A percentile compares a stretch with the other conserved stretches of the same genome.
These are phyloP conservation scores for Tulasnella calospora DNA, from an alignment of 768 basidiomycete species.

Conservation along the genomic window DNA sequence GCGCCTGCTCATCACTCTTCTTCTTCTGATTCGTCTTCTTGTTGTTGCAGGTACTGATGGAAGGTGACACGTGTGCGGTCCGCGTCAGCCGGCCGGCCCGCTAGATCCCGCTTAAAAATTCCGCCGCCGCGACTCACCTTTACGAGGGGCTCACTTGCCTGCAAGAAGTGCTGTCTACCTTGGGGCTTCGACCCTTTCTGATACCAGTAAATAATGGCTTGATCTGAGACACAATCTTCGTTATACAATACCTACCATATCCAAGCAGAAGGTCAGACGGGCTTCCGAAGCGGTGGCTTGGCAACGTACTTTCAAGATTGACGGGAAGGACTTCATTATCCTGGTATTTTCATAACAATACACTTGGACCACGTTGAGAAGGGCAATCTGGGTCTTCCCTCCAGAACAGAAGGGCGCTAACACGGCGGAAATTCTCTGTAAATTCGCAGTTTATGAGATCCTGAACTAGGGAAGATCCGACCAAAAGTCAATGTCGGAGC, in stretches of 20 bases:
- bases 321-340: conserved; percentile 90
- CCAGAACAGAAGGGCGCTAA: conserved; percentile 86
- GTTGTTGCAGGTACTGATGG: conserved; percentile 2
- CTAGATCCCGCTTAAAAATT: neutral
- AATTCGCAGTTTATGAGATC: conserved; percentile 5
- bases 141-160: conserved; percentile 78
- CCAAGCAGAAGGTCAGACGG: conserved; percentile 6
- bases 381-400: conserved; percentile 84
- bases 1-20: neutral
- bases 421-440: conserved; percentile 74
- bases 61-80: neutral
- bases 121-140: conserved; percentile 51
- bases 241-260: conserved; percentile 80
- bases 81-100: neutral
- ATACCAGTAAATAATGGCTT: conserved; percentile 97
- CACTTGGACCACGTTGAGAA: conserved; percentile 92
- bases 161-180: conserved; percentile 92
- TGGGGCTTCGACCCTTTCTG: conserved; percentile 95
- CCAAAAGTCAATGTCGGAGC: neutral
- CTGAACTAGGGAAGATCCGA: conserved; percentile 11
- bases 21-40: conserved; percentile 15
- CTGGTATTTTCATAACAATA: conserved; percentile 97
- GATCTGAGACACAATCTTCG: conserved; percentile 90
- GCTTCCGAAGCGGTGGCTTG: neutral
- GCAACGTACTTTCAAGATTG: conserved; percentile 73